Percentiles rank a stretch among this genome's conserved stretches.
phyloP scores from a whole-genome alignment of 306 rosid species.

The Casuarina equisetifolia region DNA sequence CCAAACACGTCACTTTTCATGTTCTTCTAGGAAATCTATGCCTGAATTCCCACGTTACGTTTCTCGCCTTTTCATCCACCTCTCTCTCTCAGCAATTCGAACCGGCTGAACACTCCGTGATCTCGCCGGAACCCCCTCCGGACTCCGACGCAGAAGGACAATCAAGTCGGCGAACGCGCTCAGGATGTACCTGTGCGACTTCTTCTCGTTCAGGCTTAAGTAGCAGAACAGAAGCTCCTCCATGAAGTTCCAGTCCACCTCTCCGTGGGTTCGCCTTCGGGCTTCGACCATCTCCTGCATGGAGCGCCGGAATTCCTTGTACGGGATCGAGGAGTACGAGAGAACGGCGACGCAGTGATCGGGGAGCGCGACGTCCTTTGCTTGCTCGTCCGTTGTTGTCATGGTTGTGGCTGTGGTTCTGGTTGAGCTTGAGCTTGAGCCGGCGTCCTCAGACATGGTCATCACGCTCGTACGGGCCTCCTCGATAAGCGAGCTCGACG shows the following conservation, averaged over 20 bases:
- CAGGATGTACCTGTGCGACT: conserved; percentile 53
- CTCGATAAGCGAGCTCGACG: conserved; percentile 43
- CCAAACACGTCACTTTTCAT: conserved; percentile 7
- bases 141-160: conserved; percentile 35
- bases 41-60: conserved; percentile 25
- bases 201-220: conserved; percentile 64
- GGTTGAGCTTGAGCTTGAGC: conserved; percentile 43
- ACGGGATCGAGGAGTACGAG: conserved; percentile 51
- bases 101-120: conserved; percentile 40
- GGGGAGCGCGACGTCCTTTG: conserved; percentile 29
- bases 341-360: conserved; percentile 55
- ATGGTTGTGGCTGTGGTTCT: neutral
- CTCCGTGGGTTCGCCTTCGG: conserved; percentile 32
- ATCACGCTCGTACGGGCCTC: conserved; percentile 38
- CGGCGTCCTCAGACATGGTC: conserved; percentile 38
- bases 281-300: conserved; percentile 65
- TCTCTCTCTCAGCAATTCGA: conserved; percentile 17
- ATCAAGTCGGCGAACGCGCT: conserved; percentile 71
- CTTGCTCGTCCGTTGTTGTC: conserved; percentile 1
- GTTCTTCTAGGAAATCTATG: conserved; percentile 11
- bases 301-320: conserved; percentile 56
- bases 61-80: conserved; percentile 18
- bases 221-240: conserved; percentile 66
- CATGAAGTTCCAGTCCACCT: conserved; percentile 84
- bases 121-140: conserved; percentile 18